Base-by-base conservation (phyloP, 208 protist species). In the Leishmania tropica region DNA sequence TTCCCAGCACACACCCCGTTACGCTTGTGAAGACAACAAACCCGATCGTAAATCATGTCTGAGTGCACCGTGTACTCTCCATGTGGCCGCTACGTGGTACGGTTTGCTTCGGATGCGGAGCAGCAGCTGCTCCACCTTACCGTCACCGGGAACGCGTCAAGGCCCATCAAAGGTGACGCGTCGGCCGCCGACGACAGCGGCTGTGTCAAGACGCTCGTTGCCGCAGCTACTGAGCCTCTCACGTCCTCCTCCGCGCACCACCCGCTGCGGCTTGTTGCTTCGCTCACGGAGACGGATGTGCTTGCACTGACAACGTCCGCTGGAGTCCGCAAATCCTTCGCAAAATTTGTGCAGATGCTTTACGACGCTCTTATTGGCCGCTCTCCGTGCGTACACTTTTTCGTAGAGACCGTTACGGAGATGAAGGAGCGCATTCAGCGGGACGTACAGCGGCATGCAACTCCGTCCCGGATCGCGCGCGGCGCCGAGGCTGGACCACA, bases 321-420 rank as follows among this genome's bases (percentile, higher is more conserved):
- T 28, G 94, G 93, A 2, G 90, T 96, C 78, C 90, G 89, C 15
- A 96, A 96, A 77, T 85, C 80, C 56, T 96, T 97, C 64, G 42
- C 68, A 35, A 87, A 73, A 40, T 97, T 97, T 72, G 58, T 86
- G 0, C 85, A 92, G 54, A 97, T 97, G 94, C 85, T 90, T 28
- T 95, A 96, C 87, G 88, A 89, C 72, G 92, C 93, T 4, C 83
- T 97, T 65, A 94, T 94, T 78, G 92, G 94, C 40, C 85, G 85
- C 5, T 88, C 92, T 5, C 17, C 87, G 8, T 93, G 85, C 68
- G 88, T 97, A 6, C 82, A 68, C 47, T 96, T 96, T 78, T 96
- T 89, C 83, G 89, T 97, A 45, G 92, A 97, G 78, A 96, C 89
- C 6, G 85, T 87, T 45, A 89, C 86, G 28, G 91, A 96, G 77